These are phyloP conservation scores for Escovopsis sp. DNA, from an alignment of 2,329 filamentous ascomycete genomes.

Conservation along the genomic window DNA sequence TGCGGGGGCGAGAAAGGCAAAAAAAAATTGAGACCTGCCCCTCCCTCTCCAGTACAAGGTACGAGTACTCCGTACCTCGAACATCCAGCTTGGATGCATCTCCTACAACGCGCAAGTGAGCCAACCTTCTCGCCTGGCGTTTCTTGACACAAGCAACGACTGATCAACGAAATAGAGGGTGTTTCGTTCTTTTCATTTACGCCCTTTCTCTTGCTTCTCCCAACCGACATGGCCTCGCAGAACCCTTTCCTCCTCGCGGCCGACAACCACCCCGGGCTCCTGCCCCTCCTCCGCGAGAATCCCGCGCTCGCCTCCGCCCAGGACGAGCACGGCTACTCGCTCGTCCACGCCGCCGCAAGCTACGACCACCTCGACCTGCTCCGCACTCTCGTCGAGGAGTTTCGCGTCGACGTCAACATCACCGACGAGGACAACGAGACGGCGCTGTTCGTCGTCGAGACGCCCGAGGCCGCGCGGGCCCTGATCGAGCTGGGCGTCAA, in stretches of 20 bases:
- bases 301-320: conserved; percentile 64
- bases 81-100: too few species aligned
- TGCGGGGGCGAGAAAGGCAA: not conserved
- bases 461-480: conserved; percentile 57
- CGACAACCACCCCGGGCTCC: conserved; percentile 59
- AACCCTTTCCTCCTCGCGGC: conserved; percentile 67
- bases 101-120: too few species aligned
- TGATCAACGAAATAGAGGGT: too few species aligned
- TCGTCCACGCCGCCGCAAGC: conserved; percentile 83
- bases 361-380: conserved; percentile 79
- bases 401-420: conserved; percentile 64
- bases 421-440: conserved; percentile 87
- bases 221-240: conserved; percentile 25
- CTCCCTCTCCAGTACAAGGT: not conserved
- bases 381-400: conserved; percentile 57
- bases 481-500: conserved; percentile 70
- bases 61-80: too few species aligned
- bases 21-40: not conserved
- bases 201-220: too few species aligned
- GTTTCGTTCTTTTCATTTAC: too few species aligned
- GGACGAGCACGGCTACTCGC: conserved; percentile 86
- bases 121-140: too few species aligned
- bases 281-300: conserved; percentile 57
- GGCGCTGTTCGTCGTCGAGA: conserved; percentile 85
- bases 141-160: too few species aligned